These are phyloP conservation scores for Stachybotrys elegans DNA, from an alignment of 2,329 filamentous ascomycete genomes.

Conservation along the genomic window DNA sequence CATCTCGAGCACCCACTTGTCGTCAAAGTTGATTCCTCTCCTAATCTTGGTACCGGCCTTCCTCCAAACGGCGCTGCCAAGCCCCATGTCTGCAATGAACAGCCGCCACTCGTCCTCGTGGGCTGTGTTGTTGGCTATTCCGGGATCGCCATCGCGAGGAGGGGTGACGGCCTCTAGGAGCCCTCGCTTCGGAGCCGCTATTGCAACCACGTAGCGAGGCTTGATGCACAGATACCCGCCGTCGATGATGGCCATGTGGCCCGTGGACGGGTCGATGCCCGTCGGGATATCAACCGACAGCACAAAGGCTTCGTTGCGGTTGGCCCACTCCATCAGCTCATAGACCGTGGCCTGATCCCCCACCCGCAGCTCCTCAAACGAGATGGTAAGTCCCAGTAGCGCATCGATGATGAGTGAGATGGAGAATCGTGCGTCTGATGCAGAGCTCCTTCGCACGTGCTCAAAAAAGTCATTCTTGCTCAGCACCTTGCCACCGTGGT, in stretches of 20 bases:
- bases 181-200: slow-evolving; percentile 83
- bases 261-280: slow-evolving; percentile 76
- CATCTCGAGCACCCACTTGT: slow-evolving; percentile 77
- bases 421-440: slow-evolving; percentile 39
- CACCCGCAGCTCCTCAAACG: slow-evolving; percentile 81
- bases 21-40: slow-evolving; percentile 83
- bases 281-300: slow-evolving; percentile 89
- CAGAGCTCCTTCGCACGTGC: slow-evolving; percentile 44
- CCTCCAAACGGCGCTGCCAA: slow-evolving; percentile 77
- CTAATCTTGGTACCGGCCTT: slow-evolving; percentile 77
- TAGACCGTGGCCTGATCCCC: slow-evolving; percentile 80
- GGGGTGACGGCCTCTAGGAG: slow-evolving; percentile 70
- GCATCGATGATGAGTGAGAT: slow-evolving; percentile 85
- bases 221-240: slow-evolving; percentile 75
- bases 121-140: slow-evolving; percentile 20
- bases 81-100: slow-evolving; percentile 80
- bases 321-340: slow-evolving; percentile 90
- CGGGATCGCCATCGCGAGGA: slow-evolving; percentile 31
- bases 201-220: slow-evolving; percentile 75
- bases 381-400: slow-evolving; percentile 77
- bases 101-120: slow-evolving; percentile 67
- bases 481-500: slow-evolving; percentile 71
- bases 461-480: slow-evolving; percentile 58
- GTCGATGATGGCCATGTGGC: slow-evolving; percentile 62
- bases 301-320: slow-evolving; percentile 76